Base-by-base conservation (phyloP, 2,329 filamentous ascomycete species). In the Lasiodiplodia hormozganensis region DNA sequence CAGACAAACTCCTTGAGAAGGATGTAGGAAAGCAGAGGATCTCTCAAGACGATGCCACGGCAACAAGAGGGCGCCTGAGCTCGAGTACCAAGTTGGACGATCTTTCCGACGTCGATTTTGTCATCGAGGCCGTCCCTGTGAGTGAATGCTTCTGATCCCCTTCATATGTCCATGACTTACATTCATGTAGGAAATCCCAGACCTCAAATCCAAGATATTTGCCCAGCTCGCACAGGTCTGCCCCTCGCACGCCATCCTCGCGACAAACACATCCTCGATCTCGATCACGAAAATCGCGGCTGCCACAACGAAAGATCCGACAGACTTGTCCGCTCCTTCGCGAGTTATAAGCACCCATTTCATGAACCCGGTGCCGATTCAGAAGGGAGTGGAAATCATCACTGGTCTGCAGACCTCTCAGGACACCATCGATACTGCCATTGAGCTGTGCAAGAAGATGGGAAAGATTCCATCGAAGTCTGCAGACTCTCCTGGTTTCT, bases 211-310 rank as follows among this genome's bases (percentile, higher is more conserved):
- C 72, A 89, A 90, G 72, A 96, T 99, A 73, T 99, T 99, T 82
- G 84, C 88, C 72, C 87, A 91, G 76, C 87, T 99, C 12, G 94
- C 94, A 7, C 83, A 92, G 74, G 89, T 97, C 73, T 94, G 92
- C 73, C 90, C 93, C 12, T 84, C 90, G 65, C 93, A 98, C 77
- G 89, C 96, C 69, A 92, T 99, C 74, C 88, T 99, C 43, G 95
- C 96, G 5, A 99, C 96, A 71, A 99, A 99, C 84, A 99, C 96
- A 7, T 97, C 94, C n/a, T 97, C 94, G 70, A 99, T 99, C 78
- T 95, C 93, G 70, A 97, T 99, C 79, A 99, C 96, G 53, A 92
- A 91, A 77, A 97, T 99, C 75, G 96, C 96, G 23, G 94, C 96
- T 3, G 89, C 94, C 11, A 95, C 95, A 0, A 91, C 89, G 31